Evolutionary conservation across 2,329 filamentous ascomycete species (phyloP).

Genomic region (Diaporthe sp.): DNA sequence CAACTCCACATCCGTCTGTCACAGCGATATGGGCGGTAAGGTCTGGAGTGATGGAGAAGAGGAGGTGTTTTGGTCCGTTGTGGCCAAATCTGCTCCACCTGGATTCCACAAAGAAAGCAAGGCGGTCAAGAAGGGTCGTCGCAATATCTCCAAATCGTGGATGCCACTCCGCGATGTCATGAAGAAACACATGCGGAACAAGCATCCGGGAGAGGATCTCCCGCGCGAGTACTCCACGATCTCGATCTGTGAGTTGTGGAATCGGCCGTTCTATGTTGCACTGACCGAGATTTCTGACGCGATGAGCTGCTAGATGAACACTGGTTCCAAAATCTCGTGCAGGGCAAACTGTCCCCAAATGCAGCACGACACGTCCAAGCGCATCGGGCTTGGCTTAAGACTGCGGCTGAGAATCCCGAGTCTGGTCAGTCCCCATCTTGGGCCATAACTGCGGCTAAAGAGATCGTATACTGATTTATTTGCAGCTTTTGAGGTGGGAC

Average conservation of each 20-base stretch:
- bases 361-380: constrained; percentile 17
- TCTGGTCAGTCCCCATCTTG: not conserved
- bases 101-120: not conserved
- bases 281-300: not conserved
- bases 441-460: not conserved
- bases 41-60: not conserved
- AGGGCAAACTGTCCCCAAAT: constrained; percentile 40
- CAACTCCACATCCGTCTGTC: not conserved
- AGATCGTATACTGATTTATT: not conserved
- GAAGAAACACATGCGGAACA: not conserved
- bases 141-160: constrained; percentile 38
- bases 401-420: not conserved
- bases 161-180: not conserved
- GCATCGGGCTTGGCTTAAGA: not conserved
- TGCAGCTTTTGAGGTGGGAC: not conserved
- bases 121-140: constrained; percentile 57
- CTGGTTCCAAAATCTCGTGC: constrained; percentile 44
- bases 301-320: constrained; percentile 43
- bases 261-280: not conserved
- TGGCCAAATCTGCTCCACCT: not conserved
- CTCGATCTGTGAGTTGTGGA: constrained; percentile 42
- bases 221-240: constrained; percentile 43
- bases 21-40: not conserved
- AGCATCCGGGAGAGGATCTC: constrained; percentile 35
- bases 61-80: not conserved